Evolutionary conservation across 2,329 filamentous ascomycete genomes (phyloP), one percentile per base, ranked within the genome.

Genomic region (Pseudogymnoascus sp.): DNA sequence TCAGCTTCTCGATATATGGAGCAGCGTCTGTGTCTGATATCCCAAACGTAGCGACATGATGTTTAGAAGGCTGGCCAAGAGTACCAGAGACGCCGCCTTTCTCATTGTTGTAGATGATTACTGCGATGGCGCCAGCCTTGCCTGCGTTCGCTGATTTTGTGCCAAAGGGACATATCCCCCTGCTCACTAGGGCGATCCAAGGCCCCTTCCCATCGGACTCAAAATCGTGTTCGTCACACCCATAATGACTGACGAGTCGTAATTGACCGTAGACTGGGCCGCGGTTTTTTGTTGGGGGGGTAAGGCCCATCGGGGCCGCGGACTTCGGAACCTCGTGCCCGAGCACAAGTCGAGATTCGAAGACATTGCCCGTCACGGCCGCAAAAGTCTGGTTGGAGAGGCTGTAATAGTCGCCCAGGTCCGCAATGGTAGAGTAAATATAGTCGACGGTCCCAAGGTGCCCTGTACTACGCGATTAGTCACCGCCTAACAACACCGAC

Each of bases 61-160:
- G 69, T 9, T 80, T 77, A 0, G 77, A 77, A 0, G 87, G 85
- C 0, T 77, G 79, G 9, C 87, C 89, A 3, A 95, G 79, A 0
- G 89, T 93, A 42, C 89, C 90, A 60, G 82, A 80, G 0, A 91
- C 75, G 3, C 76, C 73, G 1, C 84, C 88, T 3, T 67, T 62
- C 1, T 81, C 75, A 68, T 87, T 88, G 78, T 93, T 91, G 76
- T 90, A 93, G 60, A 95, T 80, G 12, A 95, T 76, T 0, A 87
- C 88, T 1, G 86, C 90, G 3, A 84, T 74, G 4, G 90, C 90
- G 18, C 89, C 88, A 1, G 88, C 88, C 59, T 78, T 80, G 43
- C 86, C 88, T 5, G 90, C 89, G 12, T 83, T 77, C 62, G 80
- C 81, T 1, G 88, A 88, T 77, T 95, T 95, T 64, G 80, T 75